Evolutionary conservation across 805 yeast species (phyloP), one percentile per base, ranked within the genome.

Genomic region (Peterozyma xylosa): DNA sequence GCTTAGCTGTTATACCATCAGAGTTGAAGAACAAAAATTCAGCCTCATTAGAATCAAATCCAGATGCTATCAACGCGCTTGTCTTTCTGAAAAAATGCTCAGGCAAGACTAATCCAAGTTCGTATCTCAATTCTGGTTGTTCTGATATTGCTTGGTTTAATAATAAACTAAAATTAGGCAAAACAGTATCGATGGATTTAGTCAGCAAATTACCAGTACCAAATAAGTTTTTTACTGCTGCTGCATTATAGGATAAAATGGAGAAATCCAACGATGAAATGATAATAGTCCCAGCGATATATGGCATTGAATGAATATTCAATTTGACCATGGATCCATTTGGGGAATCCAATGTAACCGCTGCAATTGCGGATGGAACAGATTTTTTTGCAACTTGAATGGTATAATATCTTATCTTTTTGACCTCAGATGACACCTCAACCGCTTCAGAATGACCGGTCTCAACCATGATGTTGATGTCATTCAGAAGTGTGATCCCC

Each of bases 41-140:
- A 18, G 73, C 73, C 39, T 68, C 74, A 30, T 58, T 52, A n/a
- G 59, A 63, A 38, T 57, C 60, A 51, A 53, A 50, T 6, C 44
- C 46, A 14, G 59, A 55, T 13, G 42, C 41, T 14, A 44, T 35
- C 39, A 72, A 67, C 0, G 84, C 80, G 45, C 71, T 69, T 42
- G 78, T 70, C 50, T 81, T 80, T 49, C 97, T 73, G 64, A 91
- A 89, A 57, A 85, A 83, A 62, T 89, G 96, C 60, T 90, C 98
- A 0, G 97, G 95, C 11, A 90, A 65, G 0, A 90, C 96, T 41
- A 86, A 63, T 1, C 96, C 96, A 0, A 83, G 76, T 30, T 63
- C 59, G 21, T 50, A 49, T 45, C 58, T 62, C 48, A 75, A 48
- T 15, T 63, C 54, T 27, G 72, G 67, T 50, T 68, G 66, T 30